A percentile compares a stretch with the other conserved stretches of the same genome.
phyloP scores from a whole-genome alignment of 2,329 filamentous ascomycete genomes.

The Fusarium sp. region DNA sequence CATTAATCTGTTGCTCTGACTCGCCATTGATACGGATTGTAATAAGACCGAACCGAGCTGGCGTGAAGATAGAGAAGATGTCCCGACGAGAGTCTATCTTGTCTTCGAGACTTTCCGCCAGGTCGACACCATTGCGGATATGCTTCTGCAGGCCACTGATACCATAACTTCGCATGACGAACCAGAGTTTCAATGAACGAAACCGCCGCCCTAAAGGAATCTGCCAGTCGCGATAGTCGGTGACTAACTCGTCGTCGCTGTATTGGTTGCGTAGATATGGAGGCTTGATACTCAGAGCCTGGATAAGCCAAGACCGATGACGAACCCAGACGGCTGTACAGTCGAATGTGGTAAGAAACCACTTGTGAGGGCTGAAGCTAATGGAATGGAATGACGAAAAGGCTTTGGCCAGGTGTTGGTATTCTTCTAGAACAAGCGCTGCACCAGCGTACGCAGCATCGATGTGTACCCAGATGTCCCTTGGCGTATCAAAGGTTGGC shows the following conservation, averaged over 20 bases:
- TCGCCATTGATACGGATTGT: conserved; percentile 70
- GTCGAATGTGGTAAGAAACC: conserved; percentile 95
- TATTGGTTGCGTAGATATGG: conserved; percentile 84
- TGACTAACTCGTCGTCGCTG: conserved; percentile 84
- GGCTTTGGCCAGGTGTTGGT: conserved; percentile 71
- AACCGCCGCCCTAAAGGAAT: conserved; percentile 92
- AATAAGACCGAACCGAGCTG: conserved; percentile 80
- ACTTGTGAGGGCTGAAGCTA: conserved; percentile 97
- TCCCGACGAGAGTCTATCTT: conserved; percentile 69
- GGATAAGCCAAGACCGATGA: conserved; percentile 77
- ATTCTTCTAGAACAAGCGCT: conserved; percentile 83
- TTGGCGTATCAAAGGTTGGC: conserved; percentile 42
- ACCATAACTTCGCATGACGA: conserved; percentile 86
- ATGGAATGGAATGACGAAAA: conserved; percentile 83
- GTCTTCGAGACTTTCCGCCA: conserved; percentile 75
- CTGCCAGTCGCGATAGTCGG: conserved; percentile 97
- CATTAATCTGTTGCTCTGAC: conserved; percentile 66
- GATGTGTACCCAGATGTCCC: conserved; percentile 87
- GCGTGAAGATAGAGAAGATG: conserved; percentile 78
- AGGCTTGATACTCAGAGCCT: conserved; percentile 80
- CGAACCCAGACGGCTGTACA: conserved; percentile 82
- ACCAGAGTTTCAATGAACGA: conserved; percentile 92
- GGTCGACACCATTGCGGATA: conserved; percentile 71
- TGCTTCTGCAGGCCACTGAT: conserved; percentile 78
- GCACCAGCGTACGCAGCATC: conserved; percentile 94